Base-by-base conservation (phyloP, 163 green algal genomes). In the Chlorella variabilis region DNA sequence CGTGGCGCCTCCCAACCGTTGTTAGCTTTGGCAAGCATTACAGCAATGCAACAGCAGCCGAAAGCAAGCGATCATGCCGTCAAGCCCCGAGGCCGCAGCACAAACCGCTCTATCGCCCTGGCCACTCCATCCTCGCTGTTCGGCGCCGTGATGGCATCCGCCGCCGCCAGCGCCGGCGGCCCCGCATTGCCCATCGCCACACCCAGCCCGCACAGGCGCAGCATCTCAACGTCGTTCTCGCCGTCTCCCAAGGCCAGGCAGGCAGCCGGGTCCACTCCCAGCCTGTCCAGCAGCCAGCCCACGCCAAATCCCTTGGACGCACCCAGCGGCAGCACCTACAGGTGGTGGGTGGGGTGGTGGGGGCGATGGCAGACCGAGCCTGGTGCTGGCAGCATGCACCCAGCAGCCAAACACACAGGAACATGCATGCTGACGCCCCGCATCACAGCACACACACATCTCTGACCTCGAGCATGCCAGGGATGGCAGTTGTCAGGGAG, bases 191-290 rank as follows among this genome's bases (percentile, higher is more conserved):
- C 90, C 90, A 97, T 93, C 0, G 89, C 90, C 2, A 94, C 87
- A 0, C 91, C 88, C 1, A 93, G 51, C 13, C 77, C 86, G 42
- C 54, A 77, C 65, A 87, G 58, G 49, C 81, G 62, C 62, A 96
- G 86, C 90, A 96, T 95, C 83, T 97, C 90, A 0, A 65, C 69
- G 77, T 97, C 93, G 79, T 97, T 97, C 70, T 97, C 93, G 1
- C 91, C 93, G 65, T 97, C 93, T 0, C 93, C 93, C 54, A 96
- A 45, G 0, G 88, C 90, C 86, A 96, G 87, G 39, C 92, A 86
- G n/a, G 88, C 54, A 0, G 83, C 65, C 13, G 89, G 75, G 20
- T 87, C 58, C 1, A 96, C 82, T 0, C 87, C 86, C 39, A 96
- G 63, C 31, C 89, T 65, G 0, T 89, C 70, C 63, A 96, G 85